These are phyloP conservation scores for Luzula sylvatica DNA, from an alignment of 176 grass and related monocot genomes.

Conservation along the genomic window DNA sequence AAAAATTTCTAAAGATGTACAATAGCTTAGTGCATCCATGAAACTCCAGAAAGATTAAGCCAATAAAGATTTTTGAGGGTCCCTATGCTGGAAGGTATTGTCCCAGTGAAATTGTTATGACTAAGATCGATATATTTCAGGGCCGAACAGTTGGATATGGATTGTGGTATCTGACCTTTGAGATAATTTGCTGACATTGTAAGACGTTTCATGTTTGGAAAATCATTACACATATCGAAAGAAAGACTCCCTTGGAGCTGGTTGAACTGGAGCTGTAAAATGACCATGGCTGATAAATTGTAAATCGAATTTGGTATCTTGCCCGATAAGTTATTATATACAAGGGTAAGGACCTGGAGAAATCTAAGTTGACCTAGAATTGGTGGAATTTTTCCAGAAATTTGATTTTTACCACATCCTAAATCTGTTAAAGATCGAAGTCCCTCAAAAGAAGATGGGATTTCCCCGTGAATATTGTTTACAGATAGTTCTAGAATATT, in stretches of 20 bases:
- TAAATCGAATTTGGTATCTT: constrained; percentile 32
- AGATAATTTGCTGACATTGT: not conserved
- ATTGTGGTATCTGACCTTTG: constrained; percentile 15
- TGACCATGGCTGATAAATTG: constrained; percentile 20
- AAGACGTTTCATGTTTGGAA: constrained; percentile 15
- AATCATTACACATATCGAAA: constrained; percentile 13
- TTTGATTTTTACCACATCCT: not conserved
- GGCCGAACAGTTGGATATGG: constrained; percentile 18
- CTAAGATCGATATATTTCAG: not conserved
- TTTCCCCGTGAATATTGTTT: constrained; percentile 13
- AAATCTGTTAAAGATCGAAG: not conserved
- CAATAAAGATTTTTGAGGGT: constrained; percentile 1
- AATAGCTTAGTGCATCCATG: constrained; percentile 20
- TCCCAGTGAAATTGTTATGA: constrained; percentile 24
- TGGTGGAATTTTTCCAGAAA: not conserved
- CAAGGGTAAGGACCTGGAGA: not conserved
- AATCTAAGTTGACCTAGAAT: not conserved
- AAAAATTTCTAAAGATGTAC: not conserved
- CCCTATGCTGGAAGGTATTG: constrained; percentile 21
- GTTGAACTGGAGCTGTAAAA: constrained; percentile 16
- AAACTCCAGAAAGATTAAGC: constrained; percentile 25
- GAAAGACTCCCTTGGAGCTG: constrained; percentile 31
- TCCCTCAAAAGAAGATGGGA: constrained; percentile 4
- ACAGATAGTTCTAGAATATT: not conserved
- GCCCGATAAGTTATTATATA: constrained; percentile 17